These are phyloP conservation scores for Rhynchospora breviuscula DNA, from an alignment of 176 grass and related monocot species.

Conservation along the genomic window DNA sequence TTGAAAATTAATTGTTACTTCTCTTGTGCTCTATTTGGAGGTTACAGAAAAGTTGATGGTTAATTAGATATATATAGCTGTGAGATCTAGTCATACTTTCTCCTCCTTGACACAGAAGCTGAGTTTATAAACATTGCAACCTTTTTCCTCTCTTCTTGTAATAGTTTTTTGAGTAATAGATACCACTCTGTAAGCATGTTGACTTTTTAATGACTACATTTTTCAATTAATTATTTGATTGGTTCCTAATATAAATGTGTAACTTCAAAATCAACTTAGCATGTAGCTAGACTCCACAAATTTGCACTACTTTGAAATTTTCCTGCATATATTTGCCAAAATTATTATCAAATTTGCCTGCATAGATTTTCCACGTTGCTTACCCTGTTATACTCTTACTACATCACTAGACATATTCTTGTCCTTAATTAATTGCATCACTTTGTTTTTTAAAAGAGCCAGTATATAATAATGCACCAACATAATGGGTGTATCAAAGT, in stretches of 20 bases:
- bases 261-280: neutral
- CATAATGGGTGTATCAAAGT: neutral
- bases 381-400: too few species aligned
- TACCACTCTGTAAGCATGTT: neutral
- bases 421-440: neutral
- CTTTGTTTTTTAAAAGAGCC: neutral
- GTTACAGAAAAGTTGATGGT: too few species aligned
- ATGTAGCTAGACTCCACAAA: neutral
- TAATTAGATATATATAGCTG: too few species aligned
- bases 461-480: neutral
- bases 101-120: neutral
- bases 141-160: neutral
- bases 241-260: neutral
- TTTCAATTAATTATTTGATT: neutral
- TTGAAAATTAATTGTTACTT: too few species aligned
- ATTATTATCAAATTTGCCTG: neutral
- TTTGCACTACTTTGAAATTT: too few species aligned
- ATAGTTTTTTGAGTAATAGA: neutral
- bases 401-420: too few species aligned
- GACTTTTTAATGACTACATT: neutral
- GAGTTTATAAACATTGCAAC: neutral
- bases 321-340: too few species aligned
- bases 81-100: neutral
- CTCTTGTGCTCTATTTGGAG: too few species aligned
- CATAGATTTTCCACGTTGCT: neutral